Evolutionary conservation across 495 filamentous ascomycete genomes (phyloP).

Genomic region (Penicillium steckii): DNA sequence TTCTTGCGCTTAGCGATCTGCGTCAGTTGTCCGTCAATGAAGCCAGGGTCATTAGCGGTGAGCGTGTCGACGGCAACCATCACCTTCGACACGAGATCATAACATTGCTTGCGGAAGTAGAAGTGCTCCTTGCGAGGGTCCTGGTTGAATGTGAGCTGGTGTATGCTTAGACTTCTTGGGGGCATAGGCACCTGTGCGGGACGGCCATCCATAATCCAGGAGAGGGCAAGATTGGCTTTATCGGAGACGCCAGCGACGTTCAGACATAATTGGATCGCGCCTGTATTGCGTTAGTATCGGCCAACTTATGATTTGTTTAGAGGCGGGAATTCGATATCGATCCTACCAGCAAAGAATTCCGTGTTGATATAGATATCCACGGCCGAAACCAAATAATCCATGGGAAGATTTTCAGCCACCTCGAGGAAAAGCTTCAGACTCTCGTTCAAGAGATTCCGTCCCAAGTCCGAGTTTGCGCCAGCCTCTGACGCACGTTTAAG

Average conservation of each 20-base stretch:
- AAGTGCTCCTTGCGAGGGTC: constrained; percentile 69
- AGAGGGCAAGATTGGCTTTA: constrained; percentile 75
- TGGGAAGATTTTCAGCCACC: constrained; percentile 76
- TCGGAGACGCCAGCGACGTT: constrained; percentile 78
- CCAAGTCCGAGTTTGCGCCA: constrained; percentile 67
- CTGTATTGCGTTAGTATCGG: constrained; percentile 33
- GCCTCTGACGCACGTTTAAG: constrained; percentile 83
- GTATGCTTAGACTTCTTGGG: background rate
- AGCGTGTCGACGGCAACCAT: constrained; percentile 73
- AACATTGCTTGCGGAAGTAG: constrained; percentile 72
- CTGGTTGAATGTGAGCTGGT: constrained; percentile 28
- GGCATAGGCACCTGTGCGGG: constrained; percentile 45
- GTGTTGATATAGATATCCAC: constrained; percentile 73
- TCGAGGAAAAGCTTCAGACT: constrained; percentile 84
- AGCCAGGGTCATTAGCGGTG: constrained; percentile 60
- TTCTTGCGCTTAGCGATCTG: constrained; percentile 70
- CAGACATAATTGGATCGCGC: constrained; percentile 86
- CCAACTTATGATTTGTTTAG: too few relatives aligned
- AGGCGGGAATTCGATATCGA: too few relatives aligned
- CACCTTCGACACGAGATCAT: constrained; percentile 75
- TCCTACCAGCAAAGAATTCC: constrained; percentile 75
- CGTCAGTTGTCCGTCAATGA: constrained; percentile 75
- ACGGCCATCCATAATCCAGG: constrained; percentile 68
- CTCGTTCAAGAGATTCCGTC: constrained; percentile 82
- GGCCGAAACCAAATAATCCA: constrained; percentile 75